Evolutionary conservation across 2,329 filamentous ascomycete genomes (phyloP), one percentile per base, ranked within the genome.

Genomic region (Talaromyces sp.): DNA sequence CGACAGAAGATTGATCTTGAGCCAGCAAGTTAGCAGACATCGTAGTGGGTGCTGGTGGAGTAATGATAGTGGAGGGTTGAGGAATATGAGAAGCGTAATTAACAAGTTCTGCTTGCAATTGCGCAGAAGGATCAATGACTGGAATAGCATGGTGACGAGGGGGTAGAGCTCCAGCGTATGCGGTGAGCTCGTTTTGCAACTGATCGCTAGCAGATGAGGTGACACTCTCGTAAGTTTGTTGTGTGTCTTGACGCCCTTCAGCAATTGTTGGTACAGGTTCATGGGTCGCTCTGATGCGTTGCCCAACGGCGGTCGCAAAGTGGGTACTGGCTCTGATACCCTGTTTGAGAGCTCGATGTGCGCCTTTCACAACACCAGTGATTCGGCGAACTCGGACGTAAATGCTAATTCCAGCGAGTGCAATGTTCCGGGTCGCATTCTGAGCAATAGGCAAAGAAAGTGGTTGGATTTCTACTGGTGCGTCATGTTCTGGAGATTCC

Each of bases 41-140:
- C 45, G 56, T 54, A 56, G 47, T 16, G 8, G 6, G 41, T 58
- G 56, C 19, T 52, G 24, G 62, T 59, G 52, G 14, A 14, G 35
- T n/a, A 14, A 27, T 27, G 27, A 43, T 43, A 4, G 50, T 24
- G 22, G 50, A 47, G 16, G 27, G 24, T n/a, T 5, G 16, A 24
- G 54, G 19, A 27, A 59, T 9, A 33, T 43, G 62, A 39, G 52
- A 43, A 33, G 43, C n/a, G n/a, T 65, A 33, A 22, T 33, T 11
- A 58, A 41, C 14, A 24, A 65, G 45, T 22, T 65, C 64, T 37
- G 64, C 59, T 59, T 65, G 64, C 43, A 65, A 41, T 31, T 65
- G 64, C 37, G 60, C 16, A 54, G 64, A 56, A 10, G 41, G 41
- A n/a, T 62, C 59, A 41, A 11, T 24, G 13, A 10, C 39, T 22